Evolutionary conservation across 2,329 filamentous ascomycete species (phyloP), one percentile per base, ranked within the genome.

Genomic region (Colletotrichum brevisporum): DNA sequence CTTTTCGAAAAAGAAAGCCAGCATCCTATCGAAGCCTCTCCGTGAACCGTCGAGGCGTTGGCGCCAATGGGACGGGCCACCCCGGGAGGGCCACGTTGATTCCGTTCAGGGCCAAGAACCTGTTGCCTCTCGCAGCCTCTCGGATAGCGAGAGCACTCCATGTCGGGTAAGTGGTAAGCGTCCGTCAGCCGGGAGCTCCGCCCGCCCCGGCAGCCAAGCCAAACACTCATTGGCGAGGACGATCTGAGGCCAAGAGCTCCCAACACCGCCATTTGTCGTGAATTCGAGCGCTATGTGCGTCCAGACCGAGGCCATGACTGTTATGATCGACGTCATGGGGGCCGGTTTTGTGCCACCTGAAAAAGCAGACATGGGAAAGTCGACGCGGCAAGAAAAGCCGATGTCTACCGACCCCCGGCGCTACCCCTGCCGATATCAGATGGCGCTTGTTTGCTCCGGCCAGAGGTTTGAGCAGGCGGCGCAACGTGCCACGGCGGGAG

Each of bases 1-100:
- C 21, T 27, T 3, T 27, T 5, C 2, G 10, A 45, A 51, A 18
- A 36, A 39, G 48, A 13, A 43, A 52, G 6, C 26, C 31, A 50
- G 43, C 45, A 41, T 12, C 21, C 12, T 15, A 43, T 43, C 15
- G n/a, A 50, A 50, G 15, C 47, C 47, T 24, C 18, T n/a, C 47
- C 47, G 16, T 18, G 16, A 48, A 26, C 24, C 18, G 26, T 47
- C 51, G 45, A 45, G 39, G 21, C n/a, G 56, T 16, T 18, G 39
- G 27, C 21, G 43, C 43, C 43, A 16, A 41, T 50, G 61, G 61
- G 50, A 57, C 61, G 61, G 61, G 52, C 61, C 61, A 43, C 10
- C 53, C 53, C 52, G 21, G 50, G 21, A 10, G 31, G 31, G 45
- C 53, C 61, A 50, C n/a, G 27, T 48, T 39, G 41, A 43, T 43